These are phyloP conservation scores for Cinnamomum chago DNA, from an alignment of 164 flowering plant genomes.

Conservation along the genomic window DNA sequence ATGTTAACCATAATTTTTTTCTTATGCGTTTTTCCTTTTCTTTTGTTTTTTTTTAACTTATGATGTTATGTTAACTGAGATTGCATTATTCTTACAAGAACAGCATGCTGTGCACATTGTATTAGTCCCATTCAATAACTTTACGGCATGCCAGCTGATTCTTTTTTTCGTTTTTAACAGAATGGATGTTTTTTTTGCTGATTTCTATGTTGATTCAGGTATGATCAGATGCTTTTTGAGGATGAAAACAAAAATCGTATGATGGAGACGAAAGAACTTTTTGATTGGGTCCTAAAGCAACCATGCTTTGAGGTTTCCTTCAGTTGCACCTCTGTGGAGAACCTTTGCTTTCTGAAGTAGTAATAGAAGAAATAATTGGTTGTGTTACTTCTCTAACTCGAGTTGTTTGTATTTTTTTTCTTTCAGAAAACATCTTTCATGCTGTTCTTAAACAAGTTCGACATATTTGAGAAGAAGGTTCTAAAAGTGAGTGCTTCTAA, in stretches of 20 bases:
- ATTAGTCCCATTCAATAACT: background rate
- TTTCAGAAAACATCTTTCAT: slow-evolving; percentile 96
- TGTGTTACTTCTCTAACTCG: background rate
- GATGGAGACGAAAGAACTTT: slow-evolving; percentile 93
- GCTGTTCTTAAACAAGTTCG: slow-evolving; percentile 96
- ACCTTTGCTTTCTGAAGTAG: background rate
- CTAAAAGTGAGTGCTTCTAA: slow-evolving; percentile 50
- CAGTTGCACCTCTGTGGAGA: slow-evolving; percentile 2
- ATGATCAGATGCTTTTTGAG: slow-evolving; percentile 92
- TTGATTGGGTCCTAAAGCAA: slow-evolving; percentile 96
- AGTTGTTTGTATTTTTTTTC: slow-evolving; percentile 5
- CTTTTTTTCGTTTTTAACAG: background rate
- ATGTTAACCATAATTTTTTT: too few relatives aligned
- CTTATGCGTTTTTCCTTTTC: too few relatives aligned
- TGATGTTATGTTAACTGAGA: too few relatives aligned
- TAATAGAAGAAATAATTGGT: background rate
- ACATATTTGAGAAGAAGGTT: slow-evolving; percentile 94
- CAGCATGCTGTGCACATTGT: background rate
- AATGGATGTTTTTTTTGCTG: background rate
- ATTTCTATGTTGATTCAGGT: slow-evolving; percentile 44
- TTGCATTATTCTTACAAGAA: too few relatives aligned
- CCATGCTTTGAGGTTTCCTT: slow-evolving; percentile 85
- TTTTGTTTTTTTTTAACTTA: too few relatives aligned
- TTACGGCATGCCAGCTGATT: background rate
- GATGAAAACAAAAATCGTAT: slow-evolving; percentile 85